Base-by-base conservation (phyloP, 1,284 basidiomycete genomes). In the Megacollybia platyphylla region DNA sequence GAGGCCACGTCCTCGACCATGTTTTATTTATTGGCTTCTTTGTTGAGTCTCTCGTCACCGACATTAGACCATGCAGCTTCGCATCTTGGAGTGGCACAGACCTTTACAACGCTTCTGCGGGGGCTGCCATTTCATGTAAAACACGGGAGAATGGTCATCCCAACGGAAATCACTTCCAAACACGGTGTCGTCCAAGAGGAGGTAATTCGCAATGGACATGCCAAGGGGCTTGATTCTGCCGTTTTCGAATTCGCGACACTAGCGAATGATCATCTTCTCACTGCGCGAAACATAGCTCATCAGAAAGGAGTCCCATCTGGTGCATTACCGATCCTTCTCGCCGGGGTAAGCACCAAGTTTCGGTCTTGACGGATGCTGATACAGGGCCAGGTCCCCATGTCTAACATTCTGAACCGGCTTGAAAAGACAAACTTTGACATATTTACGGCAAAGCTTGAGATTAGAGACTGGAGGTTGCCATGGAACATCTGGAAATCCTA, bases 221-320 rank as follows among this genome's bases (percentile, higher is more conserved):
- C 85, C 36, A 58, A 67, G 38, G 79, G 75, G 5, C 64, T 84
- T 26, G 73, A 75, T 32, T 76, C 86, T 46, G 90, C 89, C 0
- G 82, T 89, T 29, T 96, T 82, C 57, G 86, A 91, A 54, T 82
- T 94, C 57, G 92, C 92, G 11, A 88, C 85, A 7, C 63, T 87
- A 13, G 92, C 90, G 32, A 91, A 94, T 64, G 90, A 94, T 62
- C 85, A 97, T 60, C 60, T 97, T 49, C 70, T 83, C 51, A 91
- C 89, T 2, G 88, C 90, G 2, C 73, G 87, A 36, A 73, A 78
- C 43, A 79, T 85, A 70, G 73, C 93, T 54, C 74, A 76, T 54
- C 74, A 76, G 51, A 75, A 74, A 20, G 76, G 66, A 52, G 72
- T 88, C 38, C 86, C 86, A 9, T 51, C 48, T 24, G 64, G 61